Evolutionary conservation across 2,329 filamentous ascomycete genomes (phyloP), one percentile per base, ranked within the genome.

Genomic region (Venturia effusa): DNA sequence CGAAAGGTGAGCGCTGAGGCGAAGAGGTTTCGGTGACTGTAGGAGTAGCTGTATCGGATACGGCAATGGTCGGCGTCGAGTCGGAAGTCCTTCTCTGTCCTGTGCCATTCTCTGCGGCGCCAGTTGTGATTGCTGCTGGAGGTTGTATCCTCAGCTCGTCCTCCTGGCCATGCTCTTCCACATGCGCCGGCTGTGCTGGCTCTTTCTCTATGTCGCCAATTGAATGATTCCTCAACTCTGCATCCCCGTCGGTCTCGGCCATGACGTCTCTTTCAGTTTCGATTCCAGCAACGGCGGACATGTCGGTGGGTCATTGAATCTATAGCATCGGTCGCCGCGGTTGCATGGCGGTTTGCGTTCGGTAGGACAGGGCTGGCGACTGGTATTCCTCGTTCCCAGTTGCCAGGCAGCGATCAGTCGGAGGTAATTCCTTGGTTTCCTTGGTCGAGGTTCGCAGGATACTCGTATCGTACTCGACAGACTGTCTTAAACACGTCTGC

Each of bases 1-100:
- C 41, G 22, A 64, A 57, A 37, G 63, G 63, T 8, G 63, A 62
- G 11, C 34, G 63, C 59, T 64, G 63, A 39, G 41, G 63, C n/a
- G 63, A 64, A 22, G 63, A 48, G 17, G 30, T 24, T n/a, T 63
- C 63, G 22, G 63, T 64, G 40, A 59, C 48, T 24, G 61, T 39
- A 32, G 51, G 59, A 32, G 63, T 61, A 15, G 37, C 10, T n/a
- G 37, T 22, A 22, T 54, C 51, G 39, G 54, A 27, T 30, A 17
- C 34, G 15, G 51, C 45, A 10, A 63, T 30, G 15, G 59, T 24
- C n/a, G 62, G 62, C 22, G 62, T 61, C 34, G 57, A 40, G 10
- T 40, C 8, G 15, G 59, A 30, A 30, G 41, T 32, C 7, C n/a
- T 15, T 8, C 19, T 24, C 24, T 51, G 19, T 40, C 17, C 59